Conservation (phyloP, 805 yeast genomes). For the Cyberlindnera lachancei region DNA sequence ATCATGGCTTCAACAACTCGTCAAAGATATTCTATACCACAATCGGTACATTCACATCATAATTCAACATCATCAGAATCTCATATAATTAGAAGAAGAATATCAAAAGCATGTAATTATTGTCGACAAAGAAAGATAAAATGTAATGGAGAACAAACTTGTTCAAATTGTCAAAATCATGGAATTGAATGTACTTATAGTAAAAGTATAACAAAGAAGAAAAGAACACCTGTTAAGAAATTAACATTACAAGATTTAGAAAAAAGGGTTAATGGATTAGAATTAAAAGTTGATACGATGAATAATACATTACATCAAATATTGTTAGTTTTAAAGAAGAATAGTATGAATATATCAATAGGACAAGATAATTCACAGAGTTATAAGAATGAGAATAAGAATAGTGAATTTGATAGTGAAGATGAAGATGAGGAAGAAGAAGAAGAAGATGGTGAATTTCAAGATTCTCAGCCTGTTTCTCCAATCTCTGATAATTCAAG, state of each 20-base stretch:
- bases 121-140: slow-evolving; percentile 35
- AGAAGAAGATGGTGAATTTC: slow-evolving; percentile 4
- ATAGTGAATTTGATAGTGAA: too few relatives aligned
- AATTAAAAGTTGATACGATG: slow-evolving; percentile 11
- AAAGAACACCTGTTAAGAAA: slow-evolving; percentile 10
- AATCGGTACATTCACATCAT: too few relatives aligned
- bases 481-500: slow-evolving; percentile 1
- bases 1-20: too few relatives aligned
- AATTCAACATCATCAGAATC: too few relatives aligned
- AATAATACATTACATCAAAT: slow-evolving; percentile 11
- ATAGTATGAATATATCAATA: too few relatives aligned
- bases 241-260: slow-evolving; percentile 19
- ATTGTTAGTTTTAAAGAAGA: slow-evolving; percentile 6
- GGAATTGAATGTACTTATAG: slow-evolving; percentile 71
- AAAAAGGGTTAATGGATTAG: slow-evolving; percentile 15
- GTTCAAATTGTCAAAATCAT: slow-evolving; percentile 81
- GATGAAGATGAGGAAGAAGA: too few relatives aligned
- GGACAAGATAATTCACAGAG: too few relatives aligned
- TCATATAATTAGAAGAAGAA: slow-evolving; percentile 22
- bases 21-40: too few relatives aligned
- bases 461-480: slow-evolving; percentile 1
- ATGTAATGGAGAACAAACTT: slow-evolving; percentile 37
- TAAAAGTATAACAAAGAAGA: slow-evolving; percentile 17
- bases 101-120: slow-evolving; percentile 33
- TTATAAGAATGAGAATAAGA: too few relatives aligned